These are phyloP conservation scores for Lavandula angustifolia DNA, from an alignment of 257 asterid genomes.

Conservation along the genomic window DNA sequence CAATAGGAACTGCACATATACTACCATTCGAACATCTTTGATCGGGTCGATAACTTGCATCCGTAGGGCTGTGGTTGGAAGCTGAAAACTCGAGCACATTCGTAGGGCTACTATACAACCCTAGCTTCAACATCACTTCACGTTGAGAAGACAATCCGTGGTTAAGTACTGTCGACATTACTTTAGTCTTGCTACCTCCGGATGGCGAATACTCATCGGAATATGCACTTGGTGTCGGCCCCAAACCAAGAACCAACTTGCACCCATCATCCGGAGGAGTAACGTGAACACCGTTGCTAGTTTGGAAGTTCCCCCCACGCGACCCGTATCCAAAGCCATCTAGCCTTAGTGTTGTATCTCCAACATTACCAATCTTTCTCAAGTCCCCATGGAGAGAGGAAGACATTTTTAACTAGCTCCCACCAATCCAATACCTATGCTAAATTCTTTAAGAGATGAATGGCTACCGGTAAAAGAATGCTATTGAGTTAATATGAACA, in stretches of 20 bases:
- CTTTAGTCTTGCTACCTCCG: conserved; percentile 40
- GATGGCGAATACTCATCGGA: conserved; percentile 44
- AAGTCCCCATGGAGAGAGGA: conserved; percentile 45
- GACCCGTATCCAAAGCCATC: conserved; percentile 78
- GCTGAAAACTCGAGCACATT: conserved; percentile 50
- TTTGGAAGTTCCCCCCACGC: conserved; percentile 42
- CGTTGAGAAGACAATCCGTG: conserved; percentile 47
- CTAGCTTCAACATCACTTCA: conserved; percentile 64
- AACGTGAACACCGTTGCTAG: conserved; percentile 34
- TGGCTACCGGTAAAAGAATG: conserved; percentile 28
- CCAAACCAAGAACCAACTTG: conserved; percentile 88
- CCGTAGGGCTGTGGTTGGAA: conserved; percentile 42
- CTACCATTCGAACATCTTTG: conserved; percentile 43
- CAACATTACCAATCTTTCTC: conserved; percentile 37
- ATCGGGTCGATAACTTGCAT: conserved; percentile 38
- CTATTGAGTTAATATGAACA: conserved; percentile 31
- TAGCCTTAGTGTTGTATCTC: conserved; percentile 75
- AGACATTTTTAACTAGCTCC: conserved; percentile 37
- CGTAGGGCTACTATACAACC: conserved; percentile 57
- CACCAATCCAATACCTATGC: conserved; percentile 39
- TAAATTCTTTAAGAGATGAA: conserved; percentile 27
- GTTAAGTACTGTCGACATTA: conserved; percentile 28
- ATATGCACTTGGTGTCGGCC: conserved; percentile 73
- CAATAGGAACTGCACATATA: conserved; percentile 42
- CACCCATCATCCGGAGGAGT: conserved; percentile 73